Percentiles rank a stretch among this genome's conserved stretches.
Conservation (phyloP, 306 rosid species). For the Medicago ruthenica region DNA sequence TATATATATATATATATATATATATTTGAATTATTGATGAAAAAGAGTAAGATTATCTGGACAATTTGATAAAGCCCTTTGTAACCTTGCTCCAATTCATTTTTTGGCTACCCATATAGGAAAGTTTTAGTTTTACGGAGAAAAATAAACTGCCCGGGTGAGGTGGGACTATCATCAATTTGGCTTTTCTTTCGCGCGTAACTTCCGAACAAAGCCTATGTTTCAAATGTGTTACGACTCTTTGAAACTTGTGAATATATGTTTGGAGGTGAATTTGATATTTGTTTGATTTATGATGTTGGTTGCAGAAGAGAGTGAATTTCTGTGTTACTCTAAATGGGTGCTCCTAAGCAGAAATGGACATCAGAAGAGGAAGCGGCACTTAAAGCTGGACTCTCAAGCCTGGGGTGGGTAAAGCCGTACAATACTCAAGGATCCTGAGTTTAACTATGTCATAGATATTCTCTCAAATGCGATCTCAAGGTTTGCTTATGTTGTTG, state of each 20-base stretch:
- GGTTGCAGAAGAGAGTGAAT: slow-evolving; percentile 48
- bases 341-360: slow-evolving; percentile 99
- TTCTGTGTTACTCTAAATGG: slow-evolving; percentile 58
- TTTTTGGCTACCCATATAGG: too few species aligned
- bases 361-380: slow-evolving; percentile 92
- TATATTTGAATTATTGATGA: too few species aligned
- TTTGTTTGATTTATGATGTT: slow-evolving; percentile 9
- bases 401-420: slow-evolving; percentile 98
- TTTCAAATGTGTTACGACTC: too few species aligned
- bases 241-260: slow-evolving; percentile 27
- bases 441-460: slow-evolving; percentile 63
- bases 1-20: too few species aligned
- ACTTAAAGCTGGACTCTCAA: slow-evolving; percentile 92
- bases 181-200: too few species aligned
- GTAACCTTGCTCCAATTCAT: too few species aligned
- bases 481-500: slow-evolving; percentile 61
- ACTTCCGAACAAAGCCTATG: too few species aligned
- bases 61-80: neutral
- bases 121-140: too few species aligned
- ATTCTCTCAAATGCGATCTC: slow-evolving; percentile 93
- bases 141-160: neutral
- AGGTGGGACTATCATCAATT: neutral
- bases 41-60: neutral
- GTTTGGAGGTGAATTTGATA: slow-evolving; percentile 17
- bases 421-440: slow-evolving; percentile 93